Evolutionary conservation across 139 green algal genomes (phyloP).

Genomic region (Mesotaenium endlicherianum): DNA sequence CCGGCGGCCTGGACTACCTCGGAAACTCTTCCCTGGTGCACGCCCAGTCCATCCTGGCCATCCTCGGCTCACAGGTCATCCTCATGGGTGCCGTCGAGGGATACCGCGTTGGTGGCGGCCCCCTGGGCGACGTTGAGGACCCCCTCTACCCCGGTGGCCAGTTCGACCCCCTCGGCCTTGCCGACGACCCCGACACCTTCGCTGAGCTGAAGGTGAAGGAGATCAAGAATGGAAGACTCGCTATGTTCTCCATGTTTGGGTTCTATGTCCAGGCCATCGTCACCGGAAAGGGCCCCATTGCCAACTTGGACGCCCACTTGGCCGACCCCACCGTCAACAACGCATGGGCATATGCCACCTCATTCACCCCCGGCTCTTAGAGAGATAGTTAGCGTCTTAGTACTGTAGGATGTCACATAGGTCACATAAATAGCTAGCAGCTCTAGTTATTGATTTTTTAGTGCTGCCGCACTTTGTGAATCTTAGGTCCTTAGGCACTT

Average conservation of each 20-base stretch:
- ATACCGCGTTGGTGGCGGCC: conserved; percentile 59
- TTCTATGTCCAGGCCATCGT: conserved; percentile 76
- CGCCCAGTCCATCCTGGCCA: conserved; percentile 90
- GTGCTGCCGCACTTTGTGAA: no score
- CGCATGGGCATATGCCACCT: conserved; percentile 79
- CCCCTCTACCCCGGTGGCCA: conserved; percentile 67
- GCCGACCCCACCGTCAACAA: conserved; percentile 82
- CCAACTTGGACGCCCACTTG: conserved; percentile 89
- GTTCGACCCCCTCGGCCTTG: conserved; percentile 89
- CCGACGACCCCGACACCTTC: conserved; percentile 90
- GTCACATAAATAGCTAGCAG: no score
- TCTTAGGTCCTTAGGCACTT: no score
- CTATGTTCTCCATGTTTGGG: conserved; percentile 68
- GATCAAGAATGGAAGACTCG: conserved; percentile 58
- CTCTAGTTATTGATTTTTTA: no score
- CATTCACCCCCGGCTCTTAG: conserved; percentile 35
- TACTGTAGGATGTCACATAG: no score
- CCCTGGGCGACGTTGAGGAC: conserved; percentile 64
- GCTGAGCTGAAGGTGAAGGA: conserved; percentile 61
- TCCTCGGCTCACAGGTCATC: conserved; percentile 72
- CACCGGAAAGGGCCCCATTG: conserved; percentile 56
- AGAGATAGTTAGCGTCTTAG: no score
- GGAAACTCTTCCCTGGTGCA: conserved; percentile 91
- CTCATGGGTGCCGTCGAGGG: conserved; percentile 64
- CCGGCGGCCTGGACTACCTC: conserved; percentile 62